phyloP scores from a whole-genome alignment of 352 stramenopile species.

The Phytopythium helicoides region DNA sequence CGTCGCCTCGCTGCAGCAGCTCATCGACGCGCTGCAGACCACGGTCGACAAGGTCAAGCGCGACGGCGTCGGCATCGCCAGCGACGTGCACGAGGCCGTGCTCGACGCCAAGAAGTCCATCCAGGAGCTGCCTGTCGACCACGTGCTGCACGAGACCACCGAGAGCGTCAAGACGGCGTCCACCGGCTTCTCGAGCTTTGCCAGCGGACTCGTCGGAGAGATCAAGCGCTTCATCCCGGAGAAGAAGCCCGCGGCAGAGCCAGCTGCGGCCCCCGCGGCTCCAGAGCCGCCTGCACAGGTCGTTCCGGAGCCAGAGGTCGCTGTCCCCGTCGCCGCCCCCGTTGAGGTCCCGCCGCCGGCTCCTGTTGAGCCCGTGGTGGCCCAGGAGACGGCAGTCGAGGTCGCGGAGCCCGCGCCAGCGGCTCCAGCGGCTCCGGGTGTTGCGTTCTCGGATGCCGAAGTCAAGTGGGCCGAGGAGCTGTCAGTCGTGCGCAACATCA shows the following conservation, averaged over 20 bases:
- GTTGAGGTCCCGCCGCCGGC: too few relatives aligned
- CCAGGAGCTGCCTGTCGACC: constrained; percentile 83
- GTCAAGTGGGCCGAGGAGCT: constrained; percentile 77
- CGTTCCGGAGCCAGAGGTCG: constrained; percentile 14
- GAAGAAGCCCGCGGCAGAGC: too few relatives aligned
- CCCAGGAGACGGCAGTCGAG: constrained; percentile 29
- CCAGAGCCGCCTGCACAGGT: too few relatives aligned
- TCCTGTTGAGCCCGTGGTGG: too few relatives aligned
- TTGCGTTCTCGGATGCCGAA: constrained; percentile 59
- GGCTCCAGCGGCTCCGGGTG: too few relatives aligned
- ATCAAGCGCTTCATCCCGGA: constrained; percentile 41
- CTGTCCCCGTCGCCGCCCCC: constrained; percentile 21
- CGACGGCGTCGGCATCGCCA: constrained; percentile 52
- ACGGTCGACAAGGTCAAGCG: constrained; percentile 84
- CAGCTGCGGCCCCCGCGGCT: too few relatives aligned
- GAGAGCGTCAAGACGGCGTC: constrained; percentile 76
- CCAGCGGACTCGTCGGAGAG: constrained; percentile 72
- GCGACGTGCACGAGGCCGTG: too few relatives aligned
- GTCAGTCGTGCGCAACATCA: constrained; percentile 70
- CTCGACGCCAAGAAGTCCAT: constrained; percentile 58
- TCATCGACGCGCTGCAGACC: constrained; percentile 70
- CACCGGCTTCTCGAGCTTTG: constrained; percentile 68
- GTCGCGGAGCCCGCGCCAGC: constrained; percentile 36
- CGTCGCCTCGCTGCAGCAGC: constrained; percentile 76
- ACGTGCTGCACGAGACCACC: constrained; percentile 75